These are phyloP conservation scores for Pilaira anomala DNA, from an alignment of 192 early-diverging fungal genomes.

Conservation along the genomic window DNA sequence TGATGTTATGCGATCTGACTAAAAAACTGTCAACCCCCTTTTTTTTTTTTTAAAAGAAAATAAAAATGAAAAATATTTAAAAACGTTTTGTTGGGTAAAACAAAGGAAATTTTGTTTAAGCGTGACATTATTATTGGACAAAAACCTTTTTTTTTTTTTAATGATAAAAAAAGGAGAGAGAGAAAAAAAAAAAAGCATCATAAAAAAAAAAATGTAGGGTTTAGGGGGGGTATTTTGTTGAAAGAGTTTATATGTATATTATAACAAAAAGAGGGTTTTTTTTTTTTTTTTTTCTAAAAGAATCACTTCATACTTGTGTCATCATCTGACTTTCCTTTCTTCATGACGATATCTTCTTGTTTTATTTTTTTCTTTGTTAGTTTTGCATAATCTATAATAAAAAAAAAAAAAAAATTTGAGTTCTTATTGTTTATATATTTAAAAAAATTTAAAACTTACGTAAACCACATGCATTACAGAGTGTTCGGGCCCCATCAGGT, in stretches of 20 bases:
- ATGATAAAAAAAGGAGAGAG: background rate
- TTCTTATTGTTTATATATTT: no score
- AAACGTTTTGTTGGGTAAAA: no score
- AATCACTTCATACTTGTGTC: constrained; percentile 16
- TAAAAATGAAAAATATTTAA: background rate
- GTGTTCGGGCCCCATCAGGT: constrained; percentile 83
- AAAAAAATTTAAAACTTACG: constrained; percentile 56
- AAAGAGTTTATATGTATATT: background rate
- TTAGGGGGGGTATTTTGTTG: background rate
- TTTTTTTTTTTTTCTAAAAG: background rate
- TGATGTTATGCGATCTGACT: constrained; percentile 2
- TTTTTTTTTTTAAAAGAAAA: background rate
- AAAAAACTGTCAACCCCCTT: background rate
- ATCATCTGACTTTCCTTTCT: background rate
- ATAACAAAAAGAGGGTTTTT: background rate
- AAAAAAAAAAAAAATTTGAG: background rate
- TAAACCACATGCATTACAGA: constrained; percentile 94
- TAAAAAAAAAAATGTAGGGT: background rate
- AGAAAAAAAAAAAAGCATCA: background rate
- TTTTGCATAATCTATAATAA: constrained; percentile 20
- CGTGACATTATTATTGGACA: background rate
- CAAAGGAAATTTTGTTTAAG: no score
- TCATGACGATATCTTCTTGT: background rate
- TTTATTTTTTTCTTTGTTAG: constrained; percentile 6
- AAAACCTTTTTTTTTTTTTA: background rate